Percentiles rank a stretch among this genome's conserved stretches.
phyloP scores from a whole-genome alignment of 768 basidiomycete genomes.

The Goffeauzyma gilvescens region DNA sequence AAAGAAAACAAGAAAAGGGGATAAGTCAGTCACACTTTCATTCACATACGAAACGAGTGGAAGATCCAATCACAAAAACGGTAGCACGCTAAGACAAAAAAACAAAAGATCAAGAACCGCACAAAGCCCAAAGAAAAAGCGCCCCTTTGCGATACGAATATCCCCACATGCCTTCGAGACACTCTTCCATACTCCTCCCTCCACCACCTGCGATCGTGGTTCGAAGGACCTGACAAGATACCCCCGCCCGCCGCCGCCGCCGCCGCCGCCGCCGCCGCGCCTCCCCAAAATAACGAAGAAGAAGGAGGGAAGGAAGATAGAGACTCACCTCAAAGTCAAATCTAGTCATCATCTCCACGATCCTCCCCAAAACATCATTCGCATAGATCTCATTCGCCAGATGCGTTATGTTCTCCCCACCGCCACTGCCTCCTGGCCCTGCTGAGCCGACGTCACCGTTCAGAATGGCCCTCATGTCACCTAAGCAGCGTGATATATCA shows the following conservation, averaged over 20 bases:
- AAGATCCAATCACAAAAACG: too few relatives aligned
- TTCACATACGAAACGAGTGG: too few relatives aligned
- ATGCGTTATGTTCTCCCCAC: slow-evolving; percentile 48
- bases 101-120: too few relatives aligned
- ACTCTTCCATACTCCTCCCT: too few relatives aligned
- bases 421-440: slow-evolving; percentile 15
- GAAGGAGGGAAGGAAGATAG: neutral
- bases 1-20: slow-evolving; percentile 28
- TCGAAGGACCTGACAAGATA: neutral
- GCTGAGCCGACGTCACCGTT: slow-evolving; percentile 10
- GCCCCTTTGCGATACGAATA: too few relatives aligned
- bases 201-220: too few relatives aligned
- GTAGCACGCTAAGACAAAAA: neutral
- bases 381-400: slow-evolving; percentile 90
- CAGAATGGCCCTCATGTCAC: slow-evolving; percentile 15
- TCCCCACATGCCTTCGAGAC: too few relatives aligned
- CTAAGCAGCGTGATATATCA: slow-evolving; percentile 18
- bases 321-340: slow-evolving; percentile 72
- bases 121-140: too few relatives aligned
- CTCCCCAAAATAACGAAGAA: too few relatives aligned
- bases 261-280: too few relatives aligned
- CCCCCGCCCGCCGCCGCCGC: too few relatives aligned
- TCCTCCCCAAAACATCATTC: slow-evolving; percentile 61
- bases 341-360: slow-evolving; percentile 61
- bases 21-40: slow-evolving; percentile 64